Evolutionary conservation across 2,329 filamentous ascomycete genomes (phyloP).

Genomic region (Botrytis fabae): DNA sequence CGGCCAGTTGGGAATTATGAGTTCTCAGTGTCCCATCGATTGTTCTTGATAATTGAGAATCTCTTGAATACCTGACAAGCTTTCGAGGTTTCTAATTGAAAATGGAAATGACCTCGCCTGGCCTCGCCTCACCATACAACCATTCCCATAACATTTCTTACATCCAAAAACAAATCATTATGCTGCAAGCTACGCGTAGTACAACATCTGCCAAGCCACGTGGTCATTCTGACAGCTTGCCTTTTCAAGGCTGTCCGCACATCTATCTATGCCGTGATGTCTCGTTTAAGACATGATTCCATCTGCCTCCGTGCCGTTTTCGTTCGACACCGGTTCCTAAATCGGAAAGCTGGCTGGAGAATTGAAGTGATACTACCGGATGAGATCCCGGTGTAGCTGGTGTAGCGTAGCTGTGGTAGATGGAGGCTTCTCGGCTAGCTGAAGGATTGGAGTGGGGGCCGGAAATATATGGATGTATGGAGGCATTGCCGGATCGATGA

Average conservation of each 20-base stretch:
- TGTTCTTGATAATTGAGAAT: neutral
- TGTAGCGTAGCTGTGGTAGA: neutral
- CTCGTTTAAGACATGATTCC: neutral
- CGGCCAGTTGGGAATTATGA: neutral
- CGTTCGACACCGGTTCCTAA: neutral
- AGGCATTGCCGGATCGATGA: neutral
- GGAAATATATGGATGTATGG: neutral
- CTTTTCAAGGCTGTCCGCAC: conserved; percentile 5
- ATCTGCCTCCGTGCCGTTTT: conserved; percentile 7
- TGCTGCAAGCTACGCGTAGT: neutral
- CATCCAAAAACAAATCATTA: neutral
- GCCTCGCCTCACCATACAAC: neutral
- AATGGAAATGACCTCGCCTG: neutral
- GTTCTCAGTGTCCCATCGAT: neutral
- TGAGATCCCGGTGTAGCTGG: neutral
- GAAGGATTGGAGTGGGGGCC: neutral
- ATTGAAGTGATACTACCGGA: neutral
- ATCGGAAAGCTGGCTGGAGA: neutral
- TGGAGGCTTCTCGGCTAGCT: neutral
- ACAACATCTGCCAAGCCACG: conserved; percentile 15
- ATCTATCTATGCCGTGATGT: conserved; percentile 10
- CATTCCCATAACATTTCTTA: neutral
- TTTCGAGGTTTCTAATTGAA: neutral
- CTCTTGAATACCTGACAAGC: neutral
- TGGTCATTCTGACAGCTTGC: conserved; percentile 13